These are phyloP conservation scores for Theileria orientalis DNA, from an alignment of 169 alveolate species.

Conservation along the genomic window DNA sequence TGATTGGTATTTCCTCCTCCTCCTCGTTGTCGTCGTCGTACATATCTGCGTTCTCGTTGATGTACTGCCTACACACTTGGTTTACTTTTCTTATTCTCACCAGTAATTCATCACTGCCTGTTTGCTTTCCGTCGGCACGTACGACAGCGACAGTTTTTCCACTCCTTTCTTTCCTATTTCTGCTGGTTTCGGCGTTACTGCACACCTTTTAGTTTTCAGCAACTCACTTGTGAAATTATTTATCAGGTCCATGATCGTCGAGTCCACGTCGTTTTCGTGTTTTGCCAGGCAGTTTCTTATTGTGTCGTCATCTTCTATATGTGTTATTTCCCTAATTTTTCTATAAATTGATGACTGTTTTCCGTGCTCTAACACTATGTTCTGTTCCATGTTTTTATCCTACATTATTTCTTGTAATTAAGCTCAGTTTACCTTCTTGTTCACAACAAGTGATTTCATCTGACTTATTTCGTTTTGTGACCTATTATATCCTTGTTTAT, in stretches of 20 bases:
- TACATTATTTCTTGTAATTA: constrained; percentile 1
- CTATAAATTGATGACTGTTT: neutral
- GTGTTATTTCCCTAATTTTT: constrained; percentile 50
- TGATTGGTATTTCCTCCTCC: constrained; percentile 38
- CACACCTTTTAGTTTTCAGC: neutral
- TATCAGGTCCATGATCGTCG: constrained; percentile 44
- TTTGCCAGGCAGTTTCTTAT: constrained; percentile 28
- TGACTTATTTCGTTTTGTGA: constrained; percentile 37
- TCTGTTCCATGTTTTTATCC: constrained; percentile 12
- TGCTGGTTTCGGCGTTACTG: neutral
- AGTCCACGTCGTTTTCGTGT: constrained; percentile 42
- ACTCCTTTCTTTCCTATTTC: neutral
- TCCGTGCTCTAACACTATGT: constrained; percentile 8
- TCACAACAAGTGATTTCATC: constrained; percentile 38
- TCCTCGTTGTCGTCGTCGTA: constrained; percentile 61
- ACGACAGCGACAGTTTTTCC: constrained; percentile 19
- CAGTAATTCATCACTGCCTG: constrained; percentile 60
- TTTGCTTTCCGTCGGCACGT: constrained; percentile 43
- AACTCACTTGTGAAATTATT: constrained; percentile 32
- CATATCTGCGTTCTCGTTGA: constrained; percentile 36
- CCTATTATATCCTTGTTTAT: neutral
- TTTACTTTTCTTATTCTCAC: constrained; percentile 20
- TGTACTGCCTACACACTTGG: constrained; percentile 30
- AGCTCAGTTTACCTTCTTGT: neutral
- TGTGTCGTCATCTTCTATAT: constrained; percentile 12